Evolutionary conservation across 192 early-diverging fungal species (phyloP), one percentile per base, ranked within the genome.

Genomic region (Funneliformis geosporum): DNA sequence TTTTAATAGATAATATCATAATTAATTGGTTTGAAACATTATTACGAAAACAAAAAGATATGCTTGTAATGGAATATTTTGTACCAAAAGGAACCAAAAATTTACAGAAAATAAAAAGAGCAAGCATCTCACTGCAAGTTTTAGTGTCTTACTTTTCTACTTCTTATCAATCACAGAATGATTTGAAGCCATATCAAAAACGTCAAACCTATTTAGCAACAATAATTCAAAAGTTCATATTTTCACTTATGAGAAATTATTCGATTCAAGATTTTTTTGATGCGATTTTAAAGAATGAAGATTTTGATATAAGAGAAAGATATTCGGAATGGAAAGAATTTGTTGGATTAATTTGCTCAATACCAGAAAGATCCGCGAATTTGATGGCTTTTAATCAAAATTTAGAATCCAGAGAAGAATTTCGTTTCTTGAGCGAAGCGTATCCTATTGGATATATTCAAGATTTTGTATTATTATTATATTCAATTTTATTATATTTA

Each of bases 281-380:
- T 72, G 70, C 14, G 10, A 72, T 72, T 12, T 28, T 72, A 25
- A 16, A 25, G n/a, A 47, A 72, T 47, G 44, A 72, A 27, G 70
- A 28, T 10, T 21, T 50, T 0, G 39, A 72, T 72, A 8, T 28
- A 44, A 72, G 27, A 47, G 70, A 44, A 47, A 72, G 44, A 72
- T 47, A 14, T 47, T 12, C n/a, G 8, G 10, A 72, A 10, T 72
- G 70, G 70, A 72, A 47, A 72, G 70, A 72, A 50, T 72, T 72
- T 72, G 23, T 72, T 21, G 5, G 12, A 2, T 46, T 72, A 5
- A 28, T 72, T 28, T 72, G 70, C 28, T 72, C 70, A 16, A 47
- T 72, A 47, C 70, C 70, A 14, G 70, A 72, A 47, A 72, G 44
- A 46, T 44, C 43, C 9, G 70, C 70, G 33, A 72, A 72, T 72